Evolutionary conservation across 768 basidiomycete species (phyloP), one percentile per base, ranked within the genome.

Genomic region (Flagelloscypha sp.): DNA sequence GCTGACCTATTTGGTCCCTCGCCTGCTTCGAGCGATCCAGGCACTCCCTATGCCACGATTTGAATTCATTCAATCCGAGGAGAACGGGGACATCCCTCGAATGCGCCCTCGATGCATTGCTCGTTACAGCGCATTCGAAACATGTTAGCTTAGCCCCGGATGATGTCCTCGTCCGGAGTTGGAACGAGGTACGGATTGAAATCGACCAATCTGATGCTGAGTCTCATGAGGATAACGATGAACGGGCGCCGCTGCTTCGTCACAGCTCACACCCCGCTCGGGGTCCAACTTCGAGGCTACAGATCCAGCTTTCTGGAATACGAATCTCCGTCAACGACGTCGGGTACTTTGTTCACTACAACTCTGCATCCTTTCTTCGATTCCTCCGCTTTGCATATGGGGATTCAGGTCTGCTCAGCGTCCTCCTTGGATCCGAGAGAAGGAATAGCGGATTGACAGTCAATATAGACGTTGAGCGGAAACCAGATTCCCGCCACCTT

Each of bases 321-420:
- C 51, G 59, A 17, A 48, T 56, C 37, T 47, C 47, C 13, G 44
- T 57, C 7, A 55, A 53, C 27, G 57, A 53, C 0, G 39, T 65
- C 43, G 61, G 59, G n/a, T 63, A 63, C 38, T 64, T 61, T 33
- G 45, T 61, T 48, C 49, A 48, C 27, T 62, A 60, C 35, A 50
- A 42, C 6, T 53, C n/a, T n/a, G n/a, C n/a, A n/a, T n/a, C n/a
- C n/a, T n/a, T n/a, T n/a, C n/a, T n/a, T n/a, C n/a, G n/a, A n/a
- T n/a, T n/a, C n/a, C n/a, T 54, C 3, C 25, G 53, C 16, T 15
- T 63, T 13, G 46, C 48, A 1, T 64, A 65, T 40, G 48, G 59
- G 17, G 65, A 66, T 30, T 58, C 63, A 40, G 63, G 65, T 6
- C 33, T 62, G 10, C 44, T 62, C 18, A 59, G 55, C 29, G 49